Conservation (phyloP, 495 filamentous ascomycete species). For the Aspergillus carlsbadensis region DNA sequence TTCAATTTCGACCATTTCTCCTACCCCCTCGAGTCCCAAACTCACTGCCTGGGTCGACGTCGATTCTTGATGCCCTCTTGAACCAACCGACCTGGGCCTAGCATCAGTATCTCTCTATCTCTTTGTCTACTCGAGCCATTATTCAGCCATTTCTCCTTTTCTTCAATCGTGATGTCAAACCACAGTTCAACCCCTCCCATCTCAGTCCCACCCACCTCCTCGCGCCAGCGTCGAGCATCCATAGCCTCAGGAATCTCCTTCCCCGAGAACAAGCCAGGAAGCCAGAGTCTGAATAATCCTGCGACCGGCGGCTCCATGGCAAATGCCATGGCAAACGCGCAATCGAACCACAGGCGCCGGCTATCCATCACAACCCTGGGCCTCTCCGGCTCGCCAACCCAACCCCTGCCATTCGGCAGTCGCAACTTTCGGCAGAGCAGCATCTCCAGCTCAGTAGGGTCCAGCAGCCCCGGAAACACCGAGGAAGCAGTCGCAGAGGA, state of each 20-base stretch:
- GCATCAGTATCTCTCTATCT: background rate
- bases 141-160: background rate
- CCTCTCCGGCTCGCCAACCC: conserved; percentile 74
- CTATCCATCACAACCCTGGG: conserved; percentile 86
- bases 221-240: conserved; percentile 47
- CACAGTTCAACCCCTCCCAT: conserved; percentile 50
- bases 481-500: conserved; percentile 91
- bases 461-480: conserved; percentile 62
- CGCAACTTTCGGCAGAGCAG: conserved; percentile 66
- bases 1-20: background rate
- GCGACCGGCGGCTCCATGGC: conserved; percentile 66
- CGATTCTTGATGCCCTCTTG: conserved; percentile 1
- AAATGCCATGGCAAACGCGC: conserved; percentile 59
- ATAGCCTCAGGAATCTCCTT: conserved; percentile 47
- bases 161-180: conserved; percentile 40
- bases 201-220: conserved; percentile 38
- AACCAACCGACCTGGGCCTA: background rate
- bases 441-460: conserved; percentile 67
- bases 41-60: background rate
- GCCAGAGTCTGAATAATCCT: conserved; percentile 27
- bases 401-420: conserved; percentile 51
- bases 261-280: conserved; percentile 43
- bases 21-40: background rate
- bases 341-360: conserved; percentile 71
- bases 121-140: background rate